These are phyloP conservation scores for Mortierella claussenii DNA, from an alignment of 192 early-diverging fungal genomes.

Conservation along the genomic window DNA sequence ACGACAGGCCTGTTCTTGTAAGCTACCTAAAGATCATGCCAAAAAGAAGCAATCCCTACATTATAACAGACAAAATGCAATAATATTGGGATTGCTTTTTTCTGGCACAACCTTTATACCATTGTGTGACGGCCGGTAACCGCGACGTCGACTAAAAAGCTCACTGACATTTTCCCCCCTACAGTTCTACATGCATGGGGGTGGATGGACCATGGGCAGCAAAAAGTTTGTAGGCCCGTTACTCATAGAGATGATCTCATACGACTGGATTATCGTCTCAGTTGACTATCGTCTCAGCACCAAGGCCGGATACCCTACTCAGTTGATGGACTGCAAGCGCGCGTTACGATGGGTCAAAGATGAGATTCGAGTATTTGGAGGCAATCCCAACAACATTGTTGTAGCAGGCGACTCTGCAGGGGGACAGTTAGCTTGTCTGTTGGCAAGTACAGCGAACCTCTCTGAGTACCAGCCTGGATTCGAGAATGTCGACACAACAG, in stretches of 20 bases:
- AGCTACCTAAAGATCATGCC: too few species aligned
- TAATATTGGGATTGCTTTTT: too few species aligned
- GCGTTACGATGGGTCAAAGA: slow-evolving; percentile 74
- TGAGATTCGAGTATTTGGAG: slow-evolving; percentile 69
- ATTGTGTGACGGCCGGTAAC: too few species aligned
- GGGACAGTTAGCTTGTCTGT: slow-evolving; percentile 66
- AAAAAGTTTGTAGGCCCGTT: slow-evolving; percentile 62
- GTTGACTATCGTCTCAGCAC: slow-evolving; percentile 66
- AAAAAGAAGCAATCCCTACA: not conserved
- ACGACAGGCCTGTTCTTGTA: slow-evolving; percentile 50
- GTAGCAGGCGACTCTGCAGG: slow-evolving; percentile 63
- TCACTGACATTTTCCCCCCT: too few species aligned
- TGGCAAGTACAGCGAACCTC: slow-evolving; percentile 63
- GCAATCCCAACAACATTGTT: slow-evolving; percentile 71
- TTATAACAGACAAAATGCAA: slow-evolving; percentile 1
- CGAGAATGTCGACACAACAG: slow-evolving; percentile 66
- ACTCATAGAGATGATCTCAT: slow-evolving; percentile 39
- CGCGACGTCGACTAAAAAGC: too few species aligned
- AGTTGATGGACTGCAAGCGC: slow-evolving; percentile 74
- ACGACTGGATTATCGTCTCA: slow-evolving; percentile 68
- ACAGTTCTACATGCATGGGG: slow-evolving; percentile 75
- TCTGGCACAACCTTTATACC: too few species aligned
- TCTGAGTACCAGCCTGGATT: slow-evolving; percentile 64
- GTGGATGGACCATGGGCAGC: slow-evolving; percentile 68
- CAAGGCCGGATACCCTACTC: slow-evolving; percentile 60